phyloP scores from a whole-genome alignment of 2,329 filamentous ascomycete genomes.

The Penicillium sp. region DNA sequence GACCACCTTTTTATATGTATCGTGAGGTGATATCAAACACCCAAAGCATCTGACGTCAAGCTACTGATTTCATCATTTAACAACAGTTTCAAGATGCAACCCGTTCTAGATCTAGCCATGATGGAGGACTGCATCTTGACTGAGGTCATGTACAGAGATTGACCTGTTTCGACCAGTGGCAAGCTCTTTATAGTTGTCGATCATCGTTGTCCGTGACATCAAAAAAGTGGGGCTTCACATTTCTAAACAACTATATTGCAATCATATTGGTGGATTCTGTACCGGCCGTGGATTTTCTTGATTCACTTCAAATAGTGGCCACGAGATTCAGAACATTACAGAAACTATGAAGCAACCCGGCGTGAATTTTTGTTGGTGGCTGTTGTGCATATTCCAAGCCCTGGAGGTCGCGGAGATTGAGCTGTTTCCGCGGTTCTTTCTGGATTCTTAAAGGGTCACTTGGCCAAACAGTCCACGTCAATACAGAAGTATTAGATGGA shows the following conservation, averaged over 20 bases:
- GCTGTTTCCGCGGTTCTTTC: too few relatives aligned
- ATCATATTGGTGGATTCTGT: background rate
- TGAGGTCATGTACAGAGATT: background rate
- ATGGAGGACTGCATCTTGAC: background rate
- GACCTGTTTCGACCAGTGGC: background rate
- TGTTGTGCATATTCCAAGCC: too few relatives aligned
- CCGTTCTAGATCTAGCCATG: background rate
- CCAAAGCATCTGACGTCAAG: background rate
- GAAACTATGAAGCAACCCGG: background rate
- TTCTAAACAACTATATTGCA: background rate
- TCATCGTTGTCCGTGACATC: background rate
- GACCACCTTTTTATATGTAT: background rate
- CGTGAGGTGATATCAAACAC: background rate
- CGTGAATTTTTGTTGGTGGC: too few relatives aligned
- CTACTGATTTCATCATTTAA: background rate
- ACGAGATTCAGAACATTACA: background rate
- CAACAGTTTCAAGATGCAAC: background rate
- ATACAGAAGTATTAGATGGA: too few relatives aligned
- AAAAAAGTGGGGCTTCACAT: background rate
- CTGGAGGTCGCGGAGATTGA: too few relatives aligned
- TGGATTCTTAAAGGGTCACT: too few relatives aligned
- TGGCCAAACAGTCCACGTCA: too few relatives aligned
- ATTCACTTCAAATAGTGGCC: background rate
- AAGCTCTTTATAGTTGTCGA: background rate
- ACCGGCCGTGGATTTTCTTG: background rate